Evolutionary conservation across 2,329 filamentous ascomycete species (phyloP).

Genomic region (Dissoconium aciculare): DNA sequence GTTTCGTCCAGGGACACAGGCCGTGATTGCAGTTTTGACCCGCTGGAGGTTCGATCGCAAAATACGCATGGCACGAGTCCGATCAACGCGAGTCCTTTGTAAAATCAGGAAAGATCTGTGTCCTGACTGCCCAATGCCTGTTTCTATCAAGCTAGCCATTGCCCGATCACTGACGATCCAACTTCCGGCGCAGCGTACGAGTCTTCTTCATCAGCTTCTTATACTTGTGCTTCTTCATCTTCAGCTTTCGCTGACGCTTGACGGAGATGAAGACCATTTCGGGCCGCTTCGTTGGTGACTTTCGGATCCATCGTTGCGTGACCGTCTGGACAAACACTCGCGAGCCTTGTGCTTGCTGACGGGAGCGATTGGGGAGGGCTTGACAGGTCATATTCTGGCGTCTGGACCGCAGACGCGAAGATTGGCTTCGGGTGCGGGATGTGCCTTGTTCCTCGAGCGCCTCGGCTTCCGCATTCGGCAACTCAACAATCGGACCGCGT

Average conservation of each 20-base stretch:
- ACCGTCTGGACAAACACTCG: neutral
- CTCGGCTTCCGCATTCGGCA: slow-evolving; percentile 20
- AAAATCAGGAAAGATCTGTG: no score
- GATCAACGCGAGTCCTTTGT: no score
- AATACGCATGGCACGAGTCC: no score
- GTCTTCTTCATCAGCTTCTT: slow-evolving; percentile 97
- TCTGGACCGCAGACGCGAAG: neutral
- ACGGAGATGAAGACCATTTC: slow-evolving; percentile 75
- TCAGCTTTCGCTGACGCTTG: slow-evolving; percentile 78
- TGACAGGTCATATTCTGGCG: neutral
- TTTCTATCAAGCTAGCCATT: no score
- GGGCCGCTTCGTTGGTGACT: neutral
- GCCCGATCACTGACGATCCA: no score
- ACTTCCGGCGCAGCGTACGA: slow-evolving; percentile 74
- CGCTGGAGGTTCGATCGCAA: no score
- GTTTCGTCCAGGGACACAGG: no score
- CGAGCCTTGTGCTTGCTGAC: neutral
- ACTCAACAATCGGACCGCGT: slow-evolving; percentile 29
- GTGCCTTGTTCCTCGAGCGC: slow-evolving; percentile 21
- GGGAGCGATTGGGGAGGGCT: neutral
- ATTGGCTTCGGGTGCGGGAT: slow-evolving; percentile 1
- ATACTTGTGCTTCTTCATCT: slow-evolving; percentile 99
- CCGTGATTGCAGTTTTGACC: no score
- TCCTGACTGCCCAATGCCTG: no score
- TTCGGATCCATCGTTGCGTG: neutral